Evolutionary conservation across 768 basidiomycete species (phyloP), one percentile per base, ranked within the genome.

Genomic region (Sporobolomyces pararoseus): DNA sequence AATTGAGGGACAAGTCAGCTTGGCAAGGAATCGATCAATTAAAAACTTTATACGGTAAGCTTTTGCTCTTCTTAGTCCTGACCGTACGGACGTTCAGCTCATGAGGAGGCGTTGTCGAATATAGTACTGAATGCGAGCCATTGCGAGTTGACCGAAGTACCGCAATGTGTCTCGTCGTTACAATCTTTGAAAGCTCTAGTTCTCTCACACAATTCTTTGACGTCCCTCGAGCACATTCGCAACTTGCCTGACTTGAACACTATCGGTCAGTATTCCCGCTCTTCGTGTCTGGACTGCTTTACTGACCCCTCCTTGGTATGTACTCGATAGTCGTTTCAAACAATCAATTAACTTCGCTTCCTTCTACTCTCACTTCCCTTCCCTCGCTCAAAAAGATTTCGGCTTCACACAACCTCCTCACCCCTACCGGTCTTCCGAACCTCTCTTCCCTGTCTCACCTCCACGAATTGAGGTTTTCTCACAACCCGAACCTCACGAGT

Each of bases 321-420:
- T 23, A 35, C 19, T 23, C 9, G 7, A 1, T 47, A 73, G 73
- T 74, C 66, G 73, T 71, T n/a, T 74, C 73, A 23, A 70, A 74
- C 66, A 74, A 74, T 63, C 19, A 53, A 6, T 62, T 74, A 58
- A 63, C 63, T 47, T 54, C 66, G 12, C 73, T 74, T 42, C 73
- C 73, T 4, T 25, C 65, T 10, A 52, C 73, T 4, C 69, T 74
- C 31, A 46, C 62, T 2, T 68, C 61, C 31, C 68, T 76, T 16
- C 62, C 64, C 7, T 39, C 64, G 12, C 71, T 76, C 54, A 76
- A 75, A 58, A 76, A 76, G 67, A 63, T 76, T 61, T 70, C 72
- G 13, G 71, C 74, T 21, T 66, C 73, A 19, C 74, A 76, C 69
- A 76, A 76, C 59, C 51, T 52, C 31, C 73, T 76, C 34, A 63